A percentile compares a stretch with the other conserved stretches of the same genome.
These are phyloP conservation scores for Dioscorea zingiberensis DNA, from an alignment of 106 monocot species.

Conservation along the genomic window DNA sequence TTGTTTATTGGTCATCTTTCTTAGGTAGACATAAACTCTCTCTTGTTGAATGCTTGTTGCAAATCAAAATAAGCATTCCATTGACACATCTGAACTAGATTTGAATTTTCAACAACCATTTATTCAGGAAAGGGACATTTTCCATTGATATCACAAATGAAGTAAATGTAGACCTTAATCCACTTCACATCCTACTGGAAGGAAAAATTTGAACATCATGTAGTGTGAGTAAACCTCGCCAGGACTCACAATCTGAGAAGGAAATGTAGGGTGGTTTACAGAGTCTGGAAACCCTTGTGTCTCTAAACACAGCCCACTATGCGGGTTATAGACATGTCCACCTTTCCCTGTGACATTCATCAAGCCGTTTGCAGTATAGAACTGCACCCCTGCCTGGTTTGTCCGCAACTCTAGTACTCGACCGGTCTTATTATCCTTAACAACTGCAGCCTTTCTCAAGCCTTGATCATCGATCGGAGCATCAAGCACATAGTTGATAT, in stretches of 20 bases:
- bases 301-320: conserved; percentile 66
- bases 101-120: no score
- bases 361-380: conserved; percentile 66
- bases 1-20: no score
- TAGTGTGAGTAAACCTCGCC: conserved; percentile 59
- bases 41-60: no score
- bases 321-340: conserved; percentile 30
- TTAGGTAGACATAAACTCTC: no score
- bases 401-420: conserved; percentile 55
- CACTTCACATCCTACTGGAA: not conserved
- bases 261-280: conserved; percentile 68
- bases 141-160: no score
- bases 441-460: conserved; percentile 54
- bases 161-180: no score
- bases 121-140: no score
- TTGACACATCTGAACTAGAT: no score
- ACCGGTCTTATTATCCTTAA: conserved; percentile 36
- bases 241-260: conserved; percentile 58
- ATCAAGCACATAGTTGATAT: conserved; percentile 72
- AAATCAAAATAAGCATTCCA: no score
- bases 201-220: conserved; percentile 70
- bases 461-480: conserved; percentile 8
- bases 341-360: conserved; percentile 44
- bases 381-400: conserved; percentile 76
- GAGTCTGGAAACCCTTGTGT: conserved; percentile 82